Conservation (phyloP, 495 filamentous ascomycete genomes). For the Aspergillus hancockii region DNA sequence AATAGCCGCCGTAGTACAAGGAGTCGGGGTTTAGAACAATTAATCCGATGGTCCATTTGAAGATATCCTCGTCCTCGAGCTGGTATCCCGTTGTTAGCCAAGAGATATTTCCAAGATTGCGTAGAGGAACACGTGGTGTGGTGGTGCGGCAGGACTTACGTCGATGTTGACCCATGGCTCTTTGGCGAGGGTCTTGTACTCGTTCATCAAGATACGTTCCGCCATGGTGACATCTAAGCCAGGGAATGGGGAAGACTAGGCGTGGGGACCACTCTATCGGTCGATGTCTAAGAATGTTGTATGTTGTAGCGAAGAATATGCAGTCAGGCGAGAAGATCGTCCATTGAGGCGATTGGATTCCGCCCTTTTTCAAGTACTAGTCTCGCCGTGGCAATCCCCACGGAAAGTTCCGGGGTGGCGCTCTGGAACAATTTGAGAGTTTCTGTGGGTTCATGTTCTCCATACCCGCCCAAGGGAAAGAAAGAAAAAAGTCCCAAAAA, state of each 20-base stretch:
- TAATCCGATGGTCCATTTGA: slow-evolving; percentile 83
- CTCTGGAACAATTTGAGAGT: neutral
- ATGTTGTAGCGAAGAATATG: neutral
- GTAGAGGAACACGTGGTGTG: neutral
- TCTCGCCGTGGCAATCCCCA: slow-evolving; percentile 16
- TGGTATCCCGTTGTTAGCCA: slow-evolving; percentile 23
- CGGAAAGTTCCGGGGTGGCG: slow-evolving; percentile 26
- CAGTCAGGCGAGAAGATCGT: slow-evolving; percentile 2
- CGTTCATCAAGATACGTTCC: slow-evolving; percentile 83
- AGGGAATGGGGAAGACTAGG: neutral
- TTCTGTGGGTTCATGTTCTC: slow-evolving; percentile 1
- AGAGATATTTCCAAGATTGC: neutral
- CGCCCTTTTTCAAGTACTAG: slow-evolving; percentile 4
- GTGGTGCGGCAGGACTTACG: slow-evolving; percentile 38
- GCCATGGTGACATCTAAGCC: slow-evolving; percentile 46
- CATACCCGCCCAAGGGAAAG: slow-evolving; percentile 5
- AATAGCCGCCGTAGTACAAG: slow-evolving; percentile 89
- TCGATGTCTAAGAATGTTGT: neutral
- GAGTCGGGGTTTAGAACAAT: slow-evolving; percentile 92
- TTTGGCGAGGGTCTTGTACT: slow-evolving; percentile 77
- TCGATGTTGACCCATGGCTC: slow-evolving; percentile 94
- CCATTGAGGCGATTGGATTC: slow-evolving; percentile 8
- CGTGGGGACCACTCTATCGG: neutral
- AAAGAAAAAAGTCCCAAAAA: neutral
- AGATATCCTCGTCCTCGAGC: slow-evolving; percentile 74